Conservation (phyloP, 1,284 basidiomycete genomes). For the Schizophyllum amplum region DNA sequence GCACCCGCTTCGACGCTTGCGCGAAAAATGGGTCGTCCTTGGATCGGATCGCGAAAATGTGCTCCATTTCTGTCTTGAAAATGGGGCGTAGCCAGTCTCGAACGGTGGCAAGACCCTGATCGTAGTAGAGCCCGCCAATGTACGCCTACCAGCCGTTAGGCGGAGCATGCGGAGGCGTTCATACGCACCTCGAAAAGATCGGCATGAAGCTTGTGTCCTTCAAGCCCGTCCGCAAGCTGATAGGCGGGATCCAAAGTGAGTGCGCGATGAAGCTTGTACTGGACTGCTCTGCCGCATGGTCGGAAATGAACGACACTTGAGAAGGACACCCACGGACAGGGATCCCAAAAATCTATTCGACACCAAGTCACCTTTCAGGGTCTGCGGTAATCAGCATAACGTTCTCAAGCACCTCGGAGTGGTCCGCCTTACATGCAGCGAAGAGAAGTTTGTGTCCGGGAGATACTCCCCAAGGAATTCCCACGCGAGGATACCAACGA, state of each 20-base stretch:
- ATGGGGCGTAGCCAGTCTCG: neutral
- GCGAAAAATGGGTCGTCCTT: neutral
- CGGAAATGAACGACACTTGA: no score
- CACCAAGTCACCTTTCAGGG: neutral
- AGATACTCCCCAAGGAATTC: neutral
- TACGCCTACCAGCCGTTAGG: neutral
- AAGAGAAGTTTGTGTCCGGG: neutral
- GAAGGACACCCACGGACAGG: neutral
- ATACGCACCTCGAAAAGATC: neutral
- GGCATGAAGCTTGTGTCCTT: neutral
- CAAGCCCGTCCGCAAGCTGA: neutral
- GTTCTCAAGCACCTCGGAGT: neutral
- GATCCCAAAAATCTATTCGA: neutral
- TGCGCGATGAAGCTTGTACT: neutral
- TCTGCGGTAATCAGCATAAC: neutral
- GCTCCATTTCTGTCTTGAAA: neutral
- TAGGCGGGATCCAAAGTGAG: neutral
- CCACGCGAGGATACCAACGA: neutral
- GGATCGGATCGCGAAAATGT: neutral
- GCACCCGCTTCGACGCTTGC: neutral
- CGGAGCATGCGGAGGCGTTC: neutral
- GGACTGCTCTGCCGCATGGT: neutral
- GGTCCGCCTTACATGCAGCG: neutral
- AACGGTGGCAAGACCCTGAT: neutral
- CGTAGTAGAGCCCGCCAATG: neutral